These are phyloP conservation scores for Aspergillus conjunctus DNA, from an alignment of 495 filamentous ascomycete genomes.

Conservation along the genomic window DNA sequence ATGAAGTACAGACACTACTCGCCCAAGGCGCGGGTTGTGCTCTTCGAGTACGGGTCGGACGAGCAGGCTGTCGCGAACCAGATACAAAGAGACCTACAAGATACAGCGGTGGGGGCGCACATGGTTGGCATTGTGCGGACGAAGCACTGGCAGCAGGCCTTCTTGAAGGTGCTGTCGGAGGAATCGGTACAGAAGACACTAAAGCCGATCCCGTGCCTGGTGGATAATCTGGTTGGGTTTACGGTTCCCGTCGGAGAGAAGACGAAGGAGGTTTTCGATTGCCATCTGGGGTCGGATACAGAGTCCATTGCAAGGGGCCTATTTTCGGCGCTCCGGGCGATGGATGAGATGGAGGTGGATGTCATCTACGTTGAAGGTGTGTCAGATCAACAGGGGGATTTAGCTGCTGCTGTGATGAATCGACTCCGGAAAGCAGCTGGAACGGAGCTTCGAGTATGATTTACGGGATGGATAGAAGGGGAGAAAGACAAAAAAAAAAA, in stretches of 20 bases:
- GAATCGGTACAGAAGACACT: slow-evolving; percentile 30
- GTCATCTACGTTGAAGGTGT: slow-evolving; percentile 93
- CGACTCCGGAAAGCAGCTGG: slow-evolving; percentile 84
- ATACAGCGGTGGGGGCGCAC: slow-evolving; percentile 40
- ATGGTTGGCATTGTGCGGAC: slow-evolving; percentile 54
- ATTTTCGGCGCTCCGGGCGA: slow-evolving; percentile 82
- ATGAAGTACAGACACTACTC: slow-evolving; percentile 99
- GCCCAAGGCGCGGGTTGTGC: slow-evolving; percentile 80
- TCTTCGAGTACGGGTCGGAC: slow-evolving; percentile 64
- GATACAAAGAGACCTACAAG: slow-evolving; percentile 40
- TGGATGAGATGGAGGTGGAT: slow-evolving; percentile 78
- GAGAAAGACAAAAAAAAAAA: neutral
- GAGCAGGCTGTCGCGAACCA: slow-evolving; percentile 36
- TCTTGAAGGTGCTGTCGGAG: slow-evolving; percentile 31
- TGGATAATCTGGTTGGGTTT: slow-evolving; percentile 38
- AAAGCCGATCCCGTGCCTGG: slow-evolving; percentile 30
- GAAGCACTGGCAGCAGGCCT: slow-evolving; percentile 42
- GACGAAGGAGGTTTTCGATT: slow-evolving; percentile 44
- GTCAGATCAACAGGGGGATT: slow-evolving; percentile 68
- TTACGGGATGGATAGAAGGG: slow-evolving; percentile 8
- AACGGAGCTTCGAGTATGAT: slow-evolving; percentile 41
- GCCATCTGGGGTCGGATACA: slow-evolving; percentile 66
- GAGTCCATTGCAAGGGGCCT: slow-evolving; percentile 78
- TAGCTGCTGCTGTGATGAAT: slow-evolving; percentile 97
- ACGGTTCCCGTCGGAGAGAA: slow-evolving; percentile 34